A percentile compares a stretch with the other conserved stretches of the same genome.
These are phyloP conservation scores for Gossypium sturtianum DNA, from an alignment of 345 rosid species.

Conservation along the genomic window DNA sequence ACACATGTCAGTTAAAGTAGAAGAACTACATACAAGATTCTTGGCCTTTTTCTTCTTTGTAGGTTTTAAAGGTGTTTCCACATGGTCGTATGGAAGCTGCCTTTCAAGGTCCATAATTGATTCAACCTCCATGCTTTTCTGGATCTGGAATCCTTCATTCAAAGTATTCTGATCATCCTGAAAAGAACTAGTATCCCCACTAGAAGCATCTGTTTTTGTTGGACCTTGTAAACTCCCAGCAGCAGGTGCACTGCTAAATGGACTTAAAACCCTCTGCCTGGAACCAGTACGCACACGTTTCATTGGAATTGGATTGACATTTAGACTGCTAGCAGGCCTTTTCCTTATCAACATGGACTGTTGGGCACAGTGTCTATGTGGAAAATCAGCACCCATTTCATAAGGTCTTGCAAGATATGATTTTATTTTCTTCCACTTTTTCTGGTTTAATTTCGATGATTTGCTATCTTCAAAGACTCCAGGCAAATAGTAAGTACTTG, in stretches of 20 bases:
- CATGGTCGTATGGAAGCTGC: slow-evolving; percentile 59
- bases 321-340: slow-evolving; percentile 57
- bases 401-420: slow-evolving; percentile 22
- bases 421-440: slow-evolving; percentile 44
- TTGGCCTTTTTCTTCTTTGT: slow-evolving; percentile 84
- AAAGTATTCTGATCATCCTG: slow-evolving; percentile 89
- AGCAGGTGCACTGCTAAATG: slow-evolving; percentile 52
- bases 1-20: slow-evolving; percentile 18
- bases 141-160: slow-evolving; percentile 63
- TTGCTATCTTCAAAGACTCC: slow-evolving; percentile 56
- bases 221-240: slow-evolving; percentile 43
- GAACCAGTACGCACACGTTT: slow-evolving; percentile 85
- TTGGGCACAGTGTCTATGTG: slow-evolving; percentile 44
- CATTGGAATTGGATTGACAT: slow-evolving; percentile 69
- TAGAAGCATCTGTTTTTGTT: slow-evolving; percentile 74
- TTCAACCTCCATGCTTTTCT: slow-evolving; percentile 76
- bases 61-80: slow-evolving; percentile 67
- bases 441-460: slow-evolving; percentile 51
- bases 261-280: slow-evolving; percentile 70
- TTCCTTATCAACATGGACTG: slow-evolving; percentile 49
- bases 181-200: slow-evolving; percentile 92
- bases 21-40: slow-evolving; percentile 44
- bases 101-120: slow-evolving; percentile 62
- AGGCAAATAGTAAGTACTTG: slow-evolving; percentile 59
- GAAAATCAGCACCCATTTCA: slow-evolving; percentile 44